Conservation (phyloP, 2,329 filamentous ascomycete genomes). For the Fusarium sp. region DNA sequence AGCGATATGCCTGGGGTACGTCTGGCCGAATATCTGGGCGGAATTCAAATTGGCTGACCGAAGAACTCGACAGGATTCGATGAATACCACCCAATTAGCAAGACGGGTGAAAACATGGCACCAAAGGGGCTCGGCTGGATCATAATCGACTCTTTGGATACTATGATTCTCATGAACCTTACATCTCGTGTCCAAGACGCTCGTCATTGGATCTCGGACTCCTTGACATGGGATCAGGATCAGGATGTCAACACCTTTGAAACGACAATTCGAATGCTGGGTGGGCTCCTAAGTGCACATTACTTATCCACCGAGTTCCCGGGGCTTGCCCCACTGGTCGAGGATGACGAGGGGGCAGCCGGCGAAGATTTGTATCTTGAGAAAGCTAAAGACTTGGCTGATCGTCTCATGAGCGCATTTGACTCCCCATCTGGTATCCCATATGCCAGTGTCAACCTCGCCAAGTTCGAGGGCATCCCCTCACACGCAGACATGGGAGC, state of each 20-base stretch:
- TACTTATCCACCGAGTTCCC: slow-evolving; percentile 90
- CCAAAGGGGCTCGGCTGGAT: slow-evolving; percentile 95
- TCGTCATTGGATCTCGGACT: slow-evolving; percentile 85
- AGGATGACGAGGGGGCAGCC: slow-evolving; percentile 76
- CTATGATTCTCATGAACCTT: slow-evolving; percentile 97
- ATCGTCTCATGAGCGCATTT: slow-evolving; percentile 87
- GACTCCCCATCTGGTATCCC: slow-evolving; percentile 88
- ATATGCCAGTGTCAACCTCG: slow-evolving; percentile 89
- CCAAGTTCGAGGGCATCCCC: slow-evolving; percentile 76
- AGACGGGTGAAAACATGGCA: slow-evolving; percentile 85
- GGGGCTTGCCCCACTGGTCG: slow-evolving; percentile 76
- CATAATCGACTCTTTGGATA: slow-evolving; percentile 95
- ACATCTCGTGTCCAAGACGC: slow-evolving; percentile 86
- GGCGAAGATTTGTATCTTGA: slow-evolving; percentile 95
- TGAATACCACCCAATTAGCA: slow-evolving; percentile 85
- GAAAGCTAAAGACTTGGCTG: slow-evolving; percentile 92
- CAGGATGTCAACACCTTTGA: slow-evolving; percentile 98
- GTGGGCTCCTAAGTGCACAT: slow-evolving; percentile 90
- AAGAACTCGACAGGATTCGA: slow-evolving; percentile 71
- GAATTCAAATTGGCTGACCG: slow-evolving; percentile 41
- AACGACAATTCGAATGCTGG: slow-evolving; percentile 97
- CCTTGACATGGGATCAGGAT: slow-evolving; percentile 86
- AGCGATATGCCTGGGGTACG: slow-evolving; percentile 93
- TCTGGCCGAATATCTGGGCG: slow-evolving; percentile 31
- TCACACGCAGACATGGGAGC: slow-evolving; percentile 89